Percentiles rank a stretch among this genome's conserved stretches.
Conservation (phyloP, 768 basidiomycete genomes). For the Russula olivacea region DNA sequence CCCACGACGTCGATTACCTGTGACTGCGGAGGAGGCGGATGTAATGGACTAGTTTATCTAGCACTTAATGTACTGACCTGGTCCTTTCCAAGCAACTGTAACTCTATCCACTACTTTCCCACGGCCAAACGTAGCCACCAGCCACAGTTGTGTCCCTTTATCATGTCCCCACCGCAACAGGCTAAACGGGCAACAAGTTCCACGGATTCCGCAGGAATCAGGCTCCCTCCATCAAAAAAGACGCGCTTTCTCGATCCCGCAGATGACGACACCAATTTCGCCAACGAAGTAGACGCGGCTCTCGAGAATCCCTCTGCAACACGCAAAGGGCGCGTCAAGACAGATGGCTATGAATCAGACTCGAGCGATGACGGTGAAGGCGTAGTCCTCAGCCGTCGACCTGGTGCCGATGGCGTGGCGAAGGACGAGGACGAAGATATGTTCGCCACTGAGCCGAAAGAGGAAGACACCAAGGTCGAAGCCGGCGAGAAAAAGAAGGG, state of each 20-base stretch:
- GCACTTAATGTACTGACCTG: neutral
- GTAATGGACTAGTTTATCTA: conserved; percentile 7
- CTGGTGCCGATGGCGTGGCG: conserved; percentile 38
- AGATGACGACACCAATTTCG: conserved; percentile 71
- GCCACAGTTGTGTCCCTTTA: neutral
- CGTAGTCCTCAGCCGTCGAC: conserved; percentile 76
- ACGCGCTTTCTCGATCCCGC: conserved; percentile 73
- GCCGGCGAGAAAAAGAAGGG: conserved; percentile 46
- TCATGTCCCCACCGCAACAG: conserved; percentile 27
- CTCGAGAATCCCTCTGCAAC: conserved; percentile 60
- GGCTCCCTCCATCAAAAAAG: conserved; percentile 48
- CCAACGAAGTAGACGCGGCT: conserved; percentile 67
- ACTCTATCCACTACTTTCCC: neutral
- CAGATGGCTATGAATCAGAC: conserved; percentile 89
- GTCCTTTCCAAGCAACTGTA: neutral
- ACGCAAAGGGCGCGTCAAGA: conserved; percentile 71
- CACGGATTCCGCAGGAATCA: neutral
- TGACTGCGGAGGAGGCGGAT: conserved; percentile 14
- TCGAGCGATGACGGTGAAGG: conserved; percentile 93
- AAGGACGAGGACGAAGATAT: conserved; percentile 64
- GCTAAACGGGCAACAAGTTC: conserved; percentile 19
- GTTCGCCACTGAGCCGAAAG: conserved; percentile 70
- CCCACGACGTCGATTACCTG: conserved; percentile 22
- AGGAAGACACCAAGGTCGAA: conserved; percentile 37
- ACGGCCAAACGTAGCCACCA: neutral